These are phyloP conservation scores for Thielaviopsis musarum DNA, from an alignment of 2,329 filamentous ascomycete genomes.

Conservation along the genomic window DNA sequence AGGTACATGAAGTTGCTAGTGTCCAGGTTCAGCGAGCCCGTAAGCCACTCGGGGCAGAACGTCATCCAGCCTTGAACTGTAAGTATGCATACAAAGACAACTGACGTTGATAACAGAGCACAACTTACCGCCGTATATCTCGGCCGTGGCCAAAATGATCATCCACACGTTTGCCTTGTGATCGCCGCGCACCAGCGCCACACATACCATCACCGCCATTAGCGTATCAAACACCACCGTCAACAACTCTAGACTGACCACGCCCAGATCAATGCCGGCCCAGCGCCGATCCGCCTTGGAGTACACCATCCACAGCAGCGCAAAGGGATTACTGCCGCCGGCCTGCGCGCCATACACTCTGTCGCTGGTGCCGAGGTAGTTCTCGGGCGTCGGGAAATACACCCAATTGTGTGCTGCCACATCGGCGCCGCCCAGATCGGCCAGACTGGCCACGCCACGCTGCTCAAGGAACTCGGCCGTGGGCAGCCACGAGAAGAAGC, in stretches of 20 bases:
- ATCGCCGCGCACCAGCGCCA: conserved; percentile 38
- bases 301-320: conserved; percentile 52
- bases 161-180: conserved; percentile 42
- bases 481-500: conserved; percentile 52
- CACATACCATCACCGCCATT: conserved; percentile 42
- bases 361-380: conserved; percentile 32
- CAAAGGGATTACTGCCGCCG: conserved; percentile 35
- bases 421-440: conserved; percentile 10
- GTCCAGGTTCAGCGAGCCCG: conserved; percentile 43
- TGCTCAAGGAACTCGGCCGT: conserved; percentile 10
- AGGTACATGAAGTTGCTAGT: conserved; percentile 50
- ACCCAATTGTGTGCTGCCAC: conserved; percentile 9
- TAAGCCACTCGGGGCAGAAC: conserved; percentile 53
- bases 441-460: conserved; percentile 1
- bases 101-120: neutral
- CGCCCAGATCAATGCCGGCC: conserved; percentile 45
- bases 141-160: conserved; percentile 46
- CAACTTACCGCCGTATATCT: conserved; percentile 44
- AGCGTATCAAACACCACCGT: conserved; percentile 48
- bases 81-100: neutral
- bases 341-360: conserved; percentile 41
- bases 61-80: conserved; percentile 45
- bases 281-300: conserved; percentile 46
- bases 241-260: conserved; percentile 47
- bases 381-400: conserved; percentile 31